Conservation (phyloP, 345 rosid genomes). For the Cardiospermum halicacabum region DNA sequence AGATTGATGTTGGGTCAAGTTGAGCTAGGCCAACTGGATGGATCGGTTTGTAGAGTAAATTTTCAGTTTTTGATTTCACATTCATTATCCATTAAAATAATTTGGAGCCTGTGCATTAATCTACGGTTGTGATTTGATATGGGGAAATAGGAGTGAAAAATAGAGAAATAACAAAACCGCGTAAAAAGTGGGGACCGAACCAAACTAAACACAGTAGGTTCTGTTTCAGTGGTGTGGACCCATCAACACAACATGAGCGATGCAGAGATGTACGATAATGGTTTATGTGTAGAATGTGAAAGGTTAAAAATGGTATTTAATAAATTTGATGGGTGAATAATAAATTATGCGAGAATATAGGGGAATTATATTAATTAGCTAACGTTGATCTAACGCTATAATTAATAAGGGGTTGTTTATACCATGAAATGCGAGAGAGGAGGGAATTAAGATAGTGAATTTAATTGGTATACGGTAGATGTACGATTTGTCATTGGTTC, state of each 20-base stretch:
- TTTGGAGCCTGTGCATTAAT: neutral
- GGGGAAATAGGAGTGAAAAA: neutral
- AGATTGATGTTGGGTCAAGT: neutral
- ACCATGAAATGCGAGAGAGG: neutral
- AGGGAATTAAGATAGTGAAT: neutral
- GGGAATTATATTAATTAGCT: neutral
- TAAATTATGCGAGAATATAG: neutral
- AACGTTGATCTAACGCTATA: neutral
- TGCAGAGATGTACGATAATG: too few species aligned
- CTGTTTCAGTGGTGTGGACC: too few species aligned
- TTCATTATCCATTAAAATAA: neutral
- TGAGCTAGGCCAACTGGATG: too few species aligned
- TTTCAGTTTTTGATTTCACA: neutral
- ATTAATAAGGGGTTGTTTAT: neutral
- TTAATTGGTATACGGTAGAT: neutral
- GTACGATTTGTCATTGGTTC: too few species aligned
- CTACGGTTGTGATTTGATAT: neutral
- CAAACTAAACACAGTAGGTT: too few species aligned
- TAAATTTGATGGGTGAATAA: neutral
- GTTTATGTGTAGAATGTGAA: too few species aligned
- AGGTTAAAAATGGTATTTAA: neutral
- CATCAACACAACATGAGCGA: too few species aligned
- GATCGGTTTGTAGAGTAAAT: too few species aligned
- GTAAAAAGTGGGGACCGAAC: slow-evolving; percentile 17
- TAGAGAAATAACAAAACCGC: slow-evolving; percentile 1